Evolutionary conservation across 1,139 yeast genomes (phyloP), one percentile per base, ranked within the genome.

Genomic region (Eremothecium gossypii): DNA sequence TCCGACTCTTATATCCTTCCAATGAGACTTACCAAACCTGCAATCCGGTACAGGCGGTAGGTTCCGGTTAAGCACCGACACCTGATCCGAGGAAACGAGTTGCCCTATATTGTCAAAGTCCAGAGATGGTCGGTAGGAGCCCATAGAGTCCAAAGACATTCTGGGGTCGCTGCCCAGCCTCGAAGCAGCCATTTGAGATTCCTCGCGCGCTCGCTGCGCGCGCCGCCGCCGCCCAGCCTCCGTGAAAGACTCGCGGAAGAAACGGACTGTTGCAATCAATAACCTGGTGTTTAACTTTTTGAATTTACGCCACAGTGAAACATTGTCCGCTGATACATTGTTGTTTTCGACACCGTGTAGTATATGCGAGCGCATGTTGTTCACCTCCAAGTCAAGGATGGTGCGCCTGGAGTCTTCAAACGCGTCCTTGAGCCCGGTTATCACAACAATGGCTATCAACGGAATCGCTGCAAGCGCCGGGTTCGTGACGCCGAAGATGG

Each of bases 401-500:
- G 86, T 80, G 60, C 98, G 76, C 54, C 93, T 75, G 45, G 86
- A 89, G 65, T 91, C 98, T 64, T 91, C 98, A 49, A 91, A 71
- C 1, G 95, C 96, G 66, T 91, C 98, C 61, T 89, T 89, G 48
- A 84, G 67, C 11, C 94, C 96, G 1, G 97, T 91, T 45, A 91
- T 74, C 44, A 74, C 68, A 33, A 91, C 95, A 68, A 91, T 89
- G 41, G 86, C 96, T 63, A 89, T 83, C 62, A 91, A 76, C 2
- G 98, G 98, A 35, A 87, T 96, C 1, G 95, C 89, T 6, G 93
- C 83, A 51, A 91, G 66, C 1, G 87, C 96, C 1, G 97, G 96
- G 48, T 76, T 78, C 14, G 84, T 77, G 30, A 89, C 96, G 52
- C 98, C 98, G 62, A 91, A 91, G 43, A 91, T 80, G 49, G 83